A percentile compares a stretch with the other conserved stretches of the same genome.
phyloP scores from a whole-genome alignment of 1,139 yeast genomes.

The Geotrichum restrictum region DNA sequence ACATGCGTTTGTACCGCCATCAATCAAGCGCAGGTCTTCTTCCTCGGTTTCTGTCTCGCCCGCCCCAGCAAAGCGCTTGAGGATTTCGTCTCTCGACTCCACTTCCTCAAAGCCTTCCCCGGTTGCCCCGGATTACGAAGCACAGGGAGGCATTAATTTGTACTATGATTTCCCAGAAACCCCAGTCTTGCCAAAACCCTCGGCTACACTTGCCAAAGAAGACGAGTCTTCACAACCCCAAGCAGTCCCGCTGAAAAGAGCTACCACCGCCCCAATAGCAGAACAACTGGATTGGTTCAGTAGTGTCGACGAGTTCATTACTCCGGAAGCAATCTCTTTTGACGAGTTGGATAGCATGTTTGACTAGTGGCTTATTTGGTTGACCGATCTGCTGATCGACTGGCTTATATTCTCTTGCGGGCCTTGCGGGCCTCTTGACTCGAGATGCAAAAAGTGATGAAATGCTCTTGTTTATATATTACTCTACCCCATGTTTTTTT shows the following conservation, averaged over 20 bases:
- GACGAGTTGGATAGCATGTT: conserved; percentile 28
- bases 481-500: background rate
- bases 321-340: conserved; percentile 26
- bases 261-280: conserved; percentile 23
- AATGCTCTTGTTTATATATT: background rate
- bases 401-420: too few relatives aligned
- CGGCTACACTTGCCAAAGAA: conserved; percentile 19
- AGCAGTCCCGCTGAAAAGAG: background rate
- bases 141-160: conserved; percentile 24
- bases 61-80: conserved; percentile 7
- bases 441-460: too few relatives aligned
- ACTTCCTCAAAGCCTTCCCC: background rate
- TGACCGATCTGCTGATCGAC: background rate
- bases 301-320: conserved; percentile 21
- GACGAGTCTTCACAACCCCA: conserved; percentile 10
- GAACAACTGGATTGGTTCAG: conserved; percentile 19
- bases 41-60: conserved; percentile 15
- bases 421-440: too few relatives aligned
- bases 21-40: conserved; percentile 21
- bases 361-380: background rate
- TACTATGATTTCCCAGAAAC: conserved; percentile 29
- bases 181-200: conserved; percentile 1
- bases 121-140: conserved; percentile 10
- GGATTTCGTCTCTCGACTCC: background rate
- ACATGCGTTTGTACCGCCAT: conserved; percentile 29